Evolutionary conservation across 208 protist genomes (phyloP).

Genomic region (Porcisia hertigi): DNA sequence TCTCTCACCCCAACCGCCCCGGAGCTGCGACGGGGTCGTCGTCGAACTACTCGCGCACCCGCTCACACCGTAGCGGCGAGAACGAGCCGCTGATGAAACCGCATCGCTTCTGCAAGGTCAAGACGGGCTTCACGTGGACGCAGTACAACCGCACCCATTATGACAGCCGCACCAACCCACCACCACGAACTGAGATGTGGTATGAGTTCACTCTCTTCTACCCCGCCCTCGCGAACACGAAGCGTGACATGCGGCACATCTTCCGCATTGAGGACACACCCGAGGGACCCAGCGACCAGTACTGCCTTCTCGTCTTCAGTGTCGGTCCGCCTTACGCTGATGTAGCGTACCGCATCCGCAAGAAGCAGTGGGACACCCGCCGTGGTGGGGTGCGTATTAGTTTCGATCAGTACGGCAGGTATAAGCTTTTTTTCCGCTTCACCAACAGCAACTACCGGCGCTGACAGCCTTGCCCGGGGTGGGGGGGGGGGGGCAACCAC

Average conservation of each 20-base stretch:
- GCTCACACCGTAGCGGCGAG: constrained; percentile 14
- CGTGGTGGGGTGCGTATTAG: constrained; percentile 94
- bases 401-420: constrained; percentile 91
- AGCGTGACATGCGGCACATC: constrained; percentile 90
- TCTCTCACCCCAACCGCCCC: constrained; percentile 28
- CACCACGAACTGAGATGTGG: constrained; percentile 98
- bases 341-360: constrained; percentile 98
- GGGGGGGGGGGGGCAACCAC: no score
- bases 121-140: constrained; percentile 98
- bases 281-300: constrained; percentile 76
- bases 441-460: constrained; percentile 84
- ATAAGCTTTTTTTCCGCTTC: constrained; percentile 86
- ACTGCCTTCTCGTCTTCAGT: constrained; percentile 93
- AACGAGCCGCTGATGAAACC: constrained; percentile 91
- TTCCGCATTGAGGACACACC: constrained; percentile 90
- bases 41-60: constrained; percentile 2
- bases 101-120: constrained; percentile 98
- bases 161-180: constrained; percentile 97
- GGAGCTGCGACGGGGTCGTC: background rate
- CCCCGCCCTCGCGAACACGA: constrained; percentile 95
- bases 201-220: constrained; percentile 99
- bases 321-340: constrained; percentile 98
- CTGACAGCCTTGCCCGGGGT: no score
- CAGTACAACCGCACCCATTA: constrained; percentile 99
- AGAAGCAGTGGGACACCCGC: constrained; percentile 96